Conservation (phyloP, 1,139 yeast species). For the Blastobotrys persicus region DNA sequence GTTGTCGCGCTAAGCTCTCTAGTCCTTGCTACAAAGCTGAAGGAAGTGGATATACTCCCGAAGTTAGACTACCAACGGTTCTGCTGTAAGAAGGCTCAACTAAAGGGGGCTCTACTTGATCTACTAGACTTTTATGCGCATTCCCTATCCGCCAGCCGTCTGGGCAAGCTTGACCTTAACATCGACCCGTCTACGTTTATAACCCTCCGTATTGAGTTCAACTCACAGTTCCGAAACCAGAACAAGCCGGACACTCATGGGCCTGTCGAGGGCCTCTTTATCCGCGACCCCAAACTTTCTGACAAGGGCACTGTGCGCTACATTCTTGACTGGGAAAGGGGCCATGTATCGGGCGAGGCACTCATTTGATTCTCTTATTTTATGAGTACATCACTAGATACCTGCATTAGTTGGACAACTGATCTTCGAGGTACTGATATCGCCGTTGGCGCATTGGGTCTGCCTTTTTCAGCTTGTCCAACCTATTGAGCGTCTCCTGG, state of each 20-base stretch:
- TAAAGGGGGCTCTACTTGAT: slow-evolving; percentile 58
- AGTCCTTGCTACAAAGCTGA: slow-evolving; percentile 47
- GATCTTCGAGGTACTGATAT: slow-evolving; percentile 19
- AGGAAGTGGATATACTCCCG: slow-evolving; percentile 24
- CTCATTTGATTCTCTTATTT: slow-evolving; percentile 13
- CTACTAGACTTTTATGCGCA: slow-evolving; percentile 51
- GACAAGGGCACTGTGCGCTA: slow-evolving; percentile 34
- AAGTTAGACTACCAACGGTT: slow-evolving; percentile 27
- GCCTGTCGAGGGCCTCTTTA: slow-evolving; percentile 16
- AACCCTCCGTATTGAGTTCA: slow-evolving; percentile 26
- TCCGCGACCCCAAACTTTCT: slow-evolving; percentile 29
- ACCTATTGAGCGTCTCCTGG: slow-evolving; percentile 22
- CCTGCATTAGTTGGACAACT: not conserved
- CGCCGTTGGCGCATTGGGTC: slow-evolving; percentile 68
- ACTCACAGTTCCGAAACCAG: slow-evolving; percentile 18
- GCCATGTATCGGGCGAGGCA: slow-evolving; percentile 25
- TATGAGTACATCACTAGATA: not conserved
- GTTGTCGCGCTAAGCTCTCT: slow-evolving; percentile 71
- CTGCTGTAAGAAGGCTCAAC: slow-evolving; percentile 39
- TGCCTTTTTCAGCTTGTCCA: slow-evolving; percentile 48
- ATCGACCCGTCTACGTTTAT: slow-evolving; percentile 23
- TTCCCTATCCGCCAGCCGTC: slow-evolving; percentile 22
- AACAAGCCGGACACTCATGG: slow-evolving; percentile 12
- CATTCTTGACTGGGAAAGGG: slow-evolving; percentile 32
- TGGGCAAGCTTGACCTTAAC: slow-evolving; percentile 15